phyloP scores from a whole-genome alignment of 345 rosid species.

The Ricinus communis region DNA sequence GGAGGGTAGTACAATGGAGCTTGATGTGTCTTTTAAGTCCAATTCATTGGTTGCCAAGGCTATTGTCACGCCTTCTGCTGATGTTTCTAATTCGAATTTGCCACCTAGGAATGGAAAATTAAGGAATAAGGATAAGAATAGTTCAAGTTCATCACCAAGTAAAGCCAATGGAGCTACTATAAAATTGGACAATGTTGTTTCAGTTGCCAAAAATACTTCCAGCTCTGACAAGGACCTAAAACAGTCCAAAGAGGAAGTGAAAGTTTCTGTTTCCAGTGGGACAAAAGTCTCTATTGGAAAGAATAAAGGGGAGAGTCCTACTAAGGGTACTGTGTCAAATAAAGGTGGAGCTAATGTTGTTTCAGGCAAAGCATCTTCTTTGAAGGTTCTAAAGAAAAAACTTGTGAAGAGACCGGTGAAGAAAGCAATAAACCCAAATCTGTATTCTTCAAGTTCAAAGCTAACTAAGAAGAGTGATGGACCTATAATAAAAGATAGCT shows the following conservation, averaged over 20 bases:
- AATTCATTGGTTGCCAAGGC: conserved; percentile 82
- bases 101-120: conserved; percentile 53
- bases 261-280: conserved; percentile 31
- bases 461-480: conserved; percentile 20
- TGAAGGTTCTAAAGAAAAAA: conserved; percentile 50
- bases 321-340: conserved; percentile 26
- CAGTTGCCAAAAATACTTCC: conserved; percentile 26
- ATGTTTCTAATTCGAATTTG: conserved; percentile 32
- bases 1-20: conserved; percentile 61
- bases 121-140: conserved; percentile 46
- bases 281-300: conserved; percentile 26
- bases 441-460: conserved; percentile 23
- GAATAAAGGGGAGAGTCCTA: conserved; percentile 21
- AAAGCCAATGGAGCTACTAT: conserved; percentile 29
- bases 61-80: conserved; percentile 38
- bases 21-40: conserved; percentile 85
- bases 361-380: conserved; percentile 32
- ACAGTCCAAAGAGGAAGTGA: conserved; percentile 33
- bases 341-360: conserved; percentile 35
- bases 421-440: conserved; percentile 28
- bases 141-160: conserved; percentile 22
- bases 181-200: conserved; percentile 24
- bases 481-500: conserved; percentile 22
- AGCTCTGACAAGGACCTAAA: conserved; percentile 35
- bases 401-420: conserved; percentile 45